Conservation (phyloP, 176 grass and related monocot genomes). For the Juncus inflexus region DNA sequence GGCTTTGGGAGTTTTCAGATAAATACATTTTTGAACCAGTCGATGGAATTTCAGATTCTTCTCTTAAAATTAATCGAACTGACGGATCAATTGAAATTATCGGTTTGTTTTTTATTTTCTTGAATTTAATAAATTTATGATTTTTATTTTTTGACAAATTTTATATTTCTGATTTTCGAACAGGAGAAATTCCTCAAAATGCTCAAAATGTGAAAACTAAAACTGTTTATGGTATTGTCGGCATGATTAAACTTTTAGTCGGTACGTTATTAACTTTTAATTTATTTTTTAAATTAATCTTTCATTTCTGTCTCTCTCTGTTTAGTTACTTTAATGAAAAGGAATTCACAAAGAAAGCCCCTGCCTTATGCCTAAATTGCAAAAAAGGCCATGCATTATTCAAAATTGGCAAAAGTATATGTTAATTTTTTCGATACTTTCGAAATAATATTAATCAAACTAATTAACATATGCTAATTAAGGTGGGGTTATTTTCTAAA, state of each 20-base stretch:
- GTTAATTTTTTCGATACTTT: too few relatives aligned
- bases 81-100: conserved; percentile 71
- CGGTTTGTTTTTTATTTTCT: conserved; percentile 25
- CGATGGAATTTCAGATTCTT: conserved; percentile 74
- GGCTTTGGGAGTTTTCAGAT: conserved; percentile 78
- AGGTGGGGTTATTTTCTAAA: too few relatives aligned
- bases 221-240: conserved; percentile 74
- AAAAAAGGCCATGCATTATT: too few relatives aligned
- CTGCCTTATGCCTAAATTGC: too few relatives aligned
- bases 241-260: conserved; percentile 86
- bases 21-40: conserved; percentile 77
- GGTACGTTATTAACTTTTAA: conserved; percentile 25
- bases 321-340: too few relatives aligned
- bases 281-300: too few relatives aligned
- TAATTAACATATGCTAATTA: too few relatives aligned
- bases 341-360: too few relatives aligned
- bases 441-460: too few relatives aligned
- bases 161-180: conserved; percentile 10
- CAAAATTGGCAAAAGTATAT: too few relatives aligned
- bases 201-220: conserved; percentile 47
- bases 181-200: conserved; percentile 57
- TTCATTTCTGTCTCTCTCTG: too few relatives aligned
- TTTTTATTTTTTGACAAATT: not conserved
- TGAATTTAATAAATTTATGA: conserved; percentile 14
- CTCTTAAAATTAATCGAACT: conserved; percentile 62